Percentiles rank a stretch among this genome's conserved stretches.
Evolutionary conservation across 129 eudicot species (phyloP).

Genomic region (Artemisia annua): DNA sequence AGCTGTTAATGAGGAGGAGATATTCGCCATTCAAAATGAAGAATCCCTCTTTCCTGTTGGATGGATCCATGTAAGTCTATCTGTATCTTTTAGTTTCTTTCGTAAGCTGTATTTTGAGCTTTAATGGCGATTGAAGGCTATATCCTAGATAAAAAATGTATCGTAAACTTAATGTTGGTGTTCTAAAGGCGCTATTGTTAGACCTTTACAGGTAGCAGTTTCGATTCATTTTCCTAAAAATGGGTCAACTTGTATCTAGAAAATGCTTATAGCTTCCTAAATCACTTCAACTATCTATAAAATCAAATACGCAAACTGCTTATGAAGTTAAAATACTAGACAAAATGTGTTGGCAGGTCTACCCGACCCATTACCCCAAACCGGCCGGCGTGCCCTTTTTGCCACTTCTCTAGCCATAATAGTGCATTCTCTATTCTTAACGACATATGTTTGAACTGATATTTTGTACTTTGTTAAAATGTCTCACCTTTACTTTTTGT

Average conservation of each 20-base stretch:
- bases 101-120: conserved; percentile 8
- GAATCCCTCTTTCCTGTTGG: conserved; percentile 67
- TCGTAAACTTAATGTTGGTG: neutral
- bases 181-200: neutral
- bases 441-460: too few species aligned
- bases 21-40: conserved; percentile 66
- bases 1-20: conserved; percentile 71
- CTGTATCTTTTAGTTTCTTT: neutral
- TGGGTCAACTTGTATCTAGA: neutral
- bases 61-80: conserved; percentile 77
- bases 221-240: neutral
- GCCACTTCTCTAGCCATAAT: conserved; percentile 2
- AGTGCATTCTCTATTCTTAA: neutral
- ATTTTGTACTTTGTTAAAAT: too few species aligned
- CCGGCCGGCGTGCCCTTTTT: neutral
- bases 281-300: neutral
- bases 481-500: too few species aligned
- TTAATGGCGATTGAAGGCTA: neutral
- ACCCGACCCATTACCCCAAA: neutral
- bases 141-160: neutral
- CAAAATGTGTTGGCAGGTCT: neutral
- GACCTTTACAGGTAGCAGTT: neutral
- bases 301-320: neutral
- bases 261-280: neutral
- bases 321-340: neutral